Base-by-base conservation (phyloP, 2,329 filamentous ascomycete genomes). In the Penicillium concentricum region DNA sequence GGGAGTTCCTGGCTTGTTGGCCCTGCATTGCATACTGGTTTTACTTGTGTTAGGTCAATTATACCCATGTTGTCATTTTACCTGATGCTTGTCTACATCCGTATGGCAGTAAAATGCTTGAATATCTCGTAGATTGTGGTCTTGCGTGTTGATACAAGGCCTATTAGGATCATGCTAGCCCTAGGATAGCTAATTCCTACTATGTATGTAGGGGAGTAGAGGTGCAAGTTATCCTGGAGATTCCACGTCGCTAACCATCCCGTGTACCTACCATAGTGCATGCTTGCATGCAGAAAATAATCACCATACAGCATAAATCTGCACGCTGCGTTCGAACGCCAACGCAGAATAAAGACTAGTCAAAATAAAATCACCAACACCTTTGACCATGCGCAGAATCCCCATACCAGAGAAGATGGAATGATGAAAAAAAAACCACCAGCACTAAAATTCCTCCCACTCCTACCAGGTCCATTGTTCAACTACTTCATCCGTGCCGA, bases 391-490 rank as follows among this genome's bases (percentile, higher is more conserved):
- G 24, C 16, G 24, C 34, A 26, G 9, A 9, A 12, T n/a, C 44
- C 20, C 3, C 20, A 8, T n/a, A 13, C 12, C 2, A 35, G 30
- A 34, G 20, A 24, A 34, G 6, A 7, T 24, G 15, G 9, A 46
- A 32, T 4, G 44, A 20, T 2, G 24, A 26, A 6, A 12, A 10
- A 7, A 4, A 22, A 22, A 9, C 2, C n/a, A 22, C 1, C n/a
- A 32, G 12, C 26, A 34, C 34, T 6, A 10, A 12, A 16, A 10
- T 22, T 15, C 4, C n/a, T 12, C n/a, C 3, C 13, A 50, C 15
- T 18, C 37, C 46, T 65, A 74, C 72, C 72, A 75, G n/a, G 57
- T 66, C 73, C 74, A 76, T 56, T 77, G 69, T 50, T 76, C 69
- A 28, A 77, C 69, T 3, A 63, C 62, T 13, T 60, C 61, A 26